A percentile compares a stretch with the other conserved stretches of the same genome.
phyloP scores from a whole-genome alignment of 768 basidiomycete genomes.

The Leccinum ochraceum region DNA sequence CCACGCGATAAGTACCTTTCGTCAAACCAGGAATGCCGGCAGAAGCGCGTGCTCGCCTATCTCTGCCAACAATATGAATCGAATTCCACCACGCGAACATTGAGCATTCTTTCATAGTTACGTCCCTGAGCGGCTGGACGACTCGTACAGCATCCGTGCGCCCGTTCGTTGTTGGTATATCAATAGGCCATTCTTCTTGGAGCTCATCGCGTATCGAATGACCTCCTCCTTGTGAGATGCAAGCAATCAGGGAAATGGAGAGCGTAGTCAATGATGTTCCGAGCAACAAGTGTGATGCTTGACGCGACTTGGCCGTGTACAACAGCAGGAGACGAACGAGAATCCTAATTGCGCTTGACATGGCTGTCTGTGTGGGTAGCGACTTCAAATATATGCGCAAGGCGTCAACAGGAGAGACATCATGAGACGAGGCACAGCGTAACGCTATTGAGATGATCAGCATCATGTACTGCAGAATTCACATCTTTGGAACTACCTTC shows the following conservation, averaged over 20 bases:
- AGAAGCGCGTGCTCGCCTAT: conserved; percentile 44
- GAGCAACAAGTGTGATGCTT: conserved; percentile 74
- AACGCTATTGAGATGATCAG: conserved; percentile 22
- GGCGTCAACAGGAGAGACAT: conserved; percentile 29
- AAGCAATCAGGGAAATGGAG: conserved; percentile 72
- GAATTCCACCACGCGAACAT: conserved; percentile 76
- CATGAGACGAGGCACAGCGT: conserved; percentile 12
- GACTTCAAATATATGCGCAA: conserved; percentile 57
- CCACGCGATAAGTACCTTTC: conserved; percentile 47
- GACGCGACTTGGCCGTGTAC: conserved; percentile 56
- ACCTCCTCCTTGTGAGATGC: conserved; percentile 75
- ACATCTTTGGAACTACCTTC: conserved; percentile 23
- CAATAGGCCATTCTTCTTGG: conserved; percentile 67
- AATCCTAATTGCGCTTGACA: conserved; percentile 55
- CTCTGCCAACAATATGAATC: conserved; percentile 52
- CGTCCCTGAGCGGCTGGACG: conserved; percentile 67
- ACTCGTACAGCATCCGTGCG: conserved; percentile 42
- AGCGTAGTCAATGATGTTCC: conserved; percentile 81
- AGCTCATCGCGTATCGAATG: conserved; percentile 67
- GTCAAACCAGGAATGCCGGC: conserved; percentile 68
- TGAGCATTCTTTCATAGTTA: conserved; percentile 78
- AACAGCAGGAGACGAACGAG: conserved; percentile 70
- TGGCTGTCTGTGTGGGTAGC: conserved; percentile 74
- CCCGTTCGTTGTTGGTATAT: conserved; percentile 7
- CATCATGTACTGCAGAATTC: conserved; percentile 1